Evolutionary conservation across 179 eudicot species (phyloP).

Genomic region (Sideroxylon spinosum): DNA sequence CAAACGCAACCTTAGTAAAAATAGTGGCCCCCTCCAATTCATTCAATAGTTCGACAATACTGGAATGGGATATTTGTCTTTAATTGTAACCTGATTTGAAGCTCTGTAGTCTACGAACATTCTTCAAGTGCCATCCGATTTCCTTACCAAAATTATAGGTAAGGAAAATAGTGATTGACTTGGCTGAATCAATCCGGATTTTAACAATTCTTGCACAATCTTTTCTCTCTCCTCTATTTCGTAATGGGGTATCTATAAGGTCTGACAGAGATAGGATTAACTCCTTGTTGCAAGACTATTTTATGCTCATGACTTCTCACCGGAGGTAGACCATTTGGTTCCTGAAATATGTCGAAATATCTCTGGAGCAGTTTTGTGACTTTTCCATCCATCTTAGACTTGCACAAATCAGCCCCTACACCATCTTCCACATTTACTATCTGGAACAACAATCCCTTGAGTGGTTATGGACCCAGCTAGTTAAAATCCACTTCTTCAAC

Average conservation of each 20-base stretch:
- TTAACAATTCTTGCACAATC: neutral
- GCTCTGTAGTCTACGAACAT: neutral
- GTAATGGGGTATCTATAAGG: neutral
- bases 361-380: too few relatives aligned
- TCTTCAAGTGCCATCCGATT: neutral
- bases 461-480: too few relatives aligned
- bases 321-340: neutral
- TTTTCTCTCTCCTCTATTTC: neutral
- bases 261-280: neutral
- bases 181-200: neutral
- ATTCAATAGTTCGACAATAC: neutral
- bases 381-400: too few relatives aligned
- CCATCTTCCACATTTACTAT: too few relatives aligned
- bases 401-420: too few relatives aligned
- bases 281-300: neutral
- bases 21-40: neutral
- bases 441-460: too few relatives aligned
- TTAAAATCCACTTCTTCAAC: too few relatives aligned
- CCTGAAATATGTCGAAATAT: neutral
- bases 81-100: neutral
- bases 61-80: neutral
- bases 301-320: neutral
- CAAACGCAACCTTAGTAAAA: neutral
- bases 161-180: neutral
- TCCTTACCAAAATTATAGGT: neutral